Evolutionary conservation across 148 eudicot genomes (phyloP).

Genomic region (Gaultheria prostrata): DNA sequence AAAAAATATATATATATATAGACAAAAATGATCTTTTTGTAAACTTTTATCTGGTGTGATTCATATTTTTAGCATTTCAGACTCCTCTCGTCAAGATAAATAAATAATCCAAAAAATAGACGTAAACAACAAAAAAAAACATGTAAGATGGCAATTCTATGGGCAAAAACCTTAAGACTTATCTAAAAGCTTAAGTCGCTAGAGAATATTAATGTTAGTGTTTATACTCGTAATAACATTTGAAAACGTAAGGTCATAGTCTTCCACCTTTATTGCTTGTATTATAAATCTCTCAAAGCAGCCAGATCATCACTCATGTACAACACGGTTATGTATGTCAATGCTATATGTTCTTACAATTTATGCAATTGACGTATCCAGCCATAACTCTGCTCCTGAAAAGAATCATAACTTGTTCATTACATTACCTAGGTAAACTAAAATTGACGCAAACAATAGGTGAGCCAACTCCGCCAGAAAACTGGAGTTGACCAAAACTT

Average conservation of each 20-base stretch:
- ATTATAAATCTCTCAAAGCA: neutral
- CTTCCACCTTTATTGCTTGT: neutral
- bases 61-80: no score
- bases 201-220: neutral
- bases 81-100: neutral
- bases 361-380: neutral
- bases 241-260: neutral
- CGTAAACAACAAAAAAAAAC: no score
- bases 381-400: neutral
- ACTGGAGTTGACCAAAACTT: neutral
- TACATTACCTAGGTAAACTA: neutral
- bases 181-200: neutral
- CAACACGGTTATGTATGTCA: neutral
- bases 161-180: no score
- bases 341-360: neutral
- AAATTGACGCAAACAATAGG: neutral
- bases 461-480: slow-evolving; percentile 2
- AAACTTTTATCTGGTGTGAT: neutral
- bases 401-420: neutral
- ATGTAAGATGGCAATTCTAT: no score
- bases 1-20: no score
- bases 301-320: neutral
- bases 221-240: neutral
- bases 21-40: no score
- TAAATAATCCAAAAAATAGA: neutral